phyloP scores from a whole-genome alignment of 2,329 filamentous ascomycete species.

The Colletotrichum sp. region DNA sequence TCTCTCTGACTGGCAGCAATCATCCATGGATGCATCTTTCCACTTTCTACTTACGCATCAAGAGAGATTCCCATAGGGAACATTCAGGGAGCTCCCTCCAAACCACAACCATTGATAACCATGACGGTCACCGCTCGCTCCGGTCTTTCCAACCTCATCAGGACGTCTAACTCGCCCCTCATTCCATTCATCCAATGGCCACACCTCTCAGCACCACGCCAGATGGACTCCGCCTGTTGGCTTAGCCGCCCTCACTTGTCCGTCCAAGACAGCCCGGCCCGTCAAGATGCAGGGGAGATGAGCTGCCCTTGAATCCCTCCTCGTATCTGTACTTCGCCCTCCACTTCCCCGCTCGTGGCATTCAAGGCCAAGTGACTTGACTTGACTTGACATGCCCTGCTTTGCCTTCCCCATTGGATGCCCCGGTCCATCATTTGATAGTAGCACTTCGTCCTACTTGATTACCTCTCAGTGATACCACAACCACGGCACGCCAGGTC shows the following conservation, averaged over 20 bases:
- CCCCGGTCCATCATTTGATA: background rate
- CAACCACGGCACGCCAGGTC: slow-evolving; percentile 12
- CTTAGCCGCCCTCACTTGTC: slow-evolving; percentile 5
- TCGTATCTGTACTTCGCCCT: slow-evolving; percentile 4
- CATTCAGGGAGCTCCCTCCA: background rate
- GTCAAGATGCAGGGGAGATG: background rate
- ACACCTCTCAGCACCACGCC: background rate
- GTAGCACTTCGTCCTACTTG: background rate
- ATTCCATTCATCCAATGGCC: background rate
- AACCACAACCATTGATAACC: background rate
- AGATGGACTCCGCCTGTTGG: background rate
- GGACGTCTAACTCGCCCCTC: background rate
- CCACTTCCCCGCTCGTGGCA: background rate
- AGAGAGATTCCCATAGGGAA: background rate
- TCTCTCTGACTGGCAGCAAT: background rate
- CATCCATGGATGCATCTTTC: background rate
- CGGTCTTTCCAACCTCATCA: background rate
- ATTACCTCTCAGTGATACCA: background rate
- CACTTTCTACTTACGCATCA: background rate
- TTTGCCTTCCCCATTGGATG: background rate
- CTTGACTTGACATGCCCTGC: background rate
- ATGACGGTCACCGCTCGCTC: background rate
- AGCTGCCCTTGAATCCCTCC: background rate
- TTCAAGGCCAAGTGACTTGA: background rate
- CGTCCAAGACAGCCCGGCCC: background rate